Percentiles rank a stretch among this genome's conserved stretches.
Evolutionary conservation across 2,329 filamentous ascomycete genomes (phyloP).

Genomic region (Mariannaea sp.): DNA sequence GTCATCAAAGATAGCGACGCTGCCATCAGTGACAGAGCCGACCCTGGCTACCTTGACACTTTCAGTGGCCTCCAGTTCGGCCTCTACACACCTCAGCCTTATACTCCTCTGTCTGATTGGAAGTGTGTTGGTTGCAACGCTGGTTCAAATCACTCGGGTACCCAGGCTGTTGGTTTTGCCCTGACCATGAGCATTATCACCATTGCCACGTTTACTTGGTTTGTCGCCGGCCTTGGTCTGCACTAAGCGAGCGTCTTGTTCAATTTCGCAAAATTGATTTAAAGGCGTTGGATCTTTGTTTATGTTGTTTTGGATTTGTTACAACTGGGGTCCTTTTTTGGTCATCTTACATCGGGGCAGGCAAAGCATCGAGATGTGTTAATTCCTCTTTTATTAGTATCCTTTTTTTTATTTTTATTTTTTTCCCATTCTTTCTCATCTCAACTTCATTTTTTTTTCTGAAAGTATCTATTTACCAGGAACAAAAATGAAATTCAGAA

Average conservation of each 20-base stretch:
- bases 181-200: constrained; percentile 61
- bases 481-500: constrained; percentile 24
- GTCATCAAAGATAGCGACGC: constrained; percentile 64
- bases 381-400: constrained; percentile 13
- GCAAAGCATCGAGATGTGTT: constrained; percentile 32
- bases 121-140: constrained; percentile 63
- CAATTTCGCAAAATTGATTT: constrained; percentile 20
- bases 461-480: constrained; percentile 16
- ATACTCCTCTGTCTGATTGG: constrained; percentile 58
- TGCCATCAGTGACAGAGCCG: constrained; percentile 53
- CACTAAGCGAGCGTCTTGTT: constrained; percentile 29
- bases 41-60: constrained; percentile 60
- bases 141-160: constrained; percentile 53
- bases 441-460: no score
- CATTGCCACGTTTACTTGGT: constrained; percentile 67
- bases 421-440: no score
- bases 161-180: constrained; percentile 55
- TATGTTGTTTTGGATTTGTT: background rate
- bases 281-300: background rate
- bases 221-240: constrained; percentile 57
- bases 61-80: constrained; percentile 59
- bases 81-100: constrained; percentile 58
- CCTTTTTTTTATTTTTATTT: constrained; percentile 11
- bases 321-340: constrained; percentile 11
- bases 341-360: constrained; percentile 20